Evolutionary conservation across 257 asterid species (phyloP).

Genomic region (Solanum pimpinellifolium): DNA sequence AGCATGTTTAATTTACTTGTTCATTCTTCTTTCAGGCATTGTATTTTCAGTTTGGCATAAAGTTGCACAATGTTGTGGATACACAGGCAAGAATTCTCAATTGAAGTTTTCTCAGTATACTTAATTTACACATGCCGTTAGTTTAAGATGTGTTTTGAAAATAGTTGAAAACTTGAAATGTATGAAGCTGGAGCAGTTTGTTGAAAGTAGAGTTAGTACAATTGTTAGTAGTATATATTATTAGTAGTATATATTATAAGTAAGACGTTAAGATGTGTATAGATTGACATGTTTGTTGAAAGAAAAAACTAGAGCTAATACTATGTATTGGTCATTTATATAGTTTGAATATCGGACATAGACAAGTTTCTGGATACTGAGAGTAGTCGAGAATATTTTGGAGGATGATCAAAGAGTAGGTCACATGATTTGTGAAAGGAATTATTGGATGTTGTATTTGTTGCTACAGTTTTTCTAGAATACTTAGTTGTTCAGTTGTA

Average conservation of each 20-base stretch:
- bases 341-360: neutral
- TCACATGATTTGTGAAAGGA: neutral
- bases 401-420: neutral
- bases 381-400: neutral
- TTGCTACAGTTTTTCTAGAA: neutral
- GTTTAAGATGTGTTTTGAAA: neutral
- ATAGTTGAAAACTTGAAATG: neutral
- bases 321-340: neutral
- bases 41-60: conserved; percentile 87
- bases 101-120: neutral
- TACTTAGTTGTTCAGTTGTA: neutral
- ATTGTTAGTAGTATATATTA: neutral
- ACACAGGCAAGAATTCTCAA: conserved; percentile 60
- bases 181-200: neutral
- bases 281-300: neutral
- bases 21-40: conserved; percentile 58
- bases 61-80: conserved; percentile 82
- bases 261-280: neutral
- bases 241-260: neutral
- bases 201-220: neutral
- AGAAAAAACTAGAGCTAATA: neutral
- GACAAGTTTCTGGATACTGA: neutral
- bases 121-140: neutral
- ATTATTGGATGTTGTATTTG: neutral
- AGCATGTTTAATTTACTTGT: conserved; percentile 6